phyloP scores from a whole-genome alignment of 2,329 filamentous ascomycete genomes.

The Pseudocercospora pini-densiflorae region DNA sequence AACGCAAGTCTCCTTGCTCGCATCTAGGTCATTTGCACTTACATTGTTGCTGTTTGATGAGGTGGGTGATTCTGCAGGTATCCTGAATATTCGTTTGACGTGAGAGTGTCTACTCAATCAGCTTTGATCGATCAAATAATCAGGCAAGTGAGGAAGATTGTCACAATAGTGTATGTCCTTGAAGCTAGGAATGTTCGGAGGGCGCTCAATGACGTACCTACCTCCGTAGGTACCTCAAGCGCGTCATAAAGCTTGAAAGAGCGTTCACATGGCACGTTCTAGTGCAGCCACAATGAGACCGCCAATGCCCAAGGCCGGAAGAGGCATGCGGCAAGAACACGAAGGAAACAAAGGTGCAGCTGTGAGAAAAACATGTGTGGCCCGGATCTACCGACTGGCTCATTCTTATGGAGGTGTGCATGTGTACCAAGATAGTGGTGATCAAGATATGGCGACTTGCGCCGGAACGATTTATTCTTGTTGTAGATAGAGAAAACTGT shows the following conservation, averaged over 20 bases:
- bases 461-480: not conserved
- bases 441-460: not conserved
- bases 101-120: not conserved
- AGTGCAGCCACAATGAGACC: not conserved
- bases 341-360: not conserved
- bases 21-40: not conserved
- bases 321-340: not conserved
- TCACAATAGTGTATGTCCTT: not conserved
- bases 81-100: not conserved
- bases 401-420: not conserved
- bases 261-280: constrained; percentile 5
- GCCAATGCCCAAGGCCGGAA: not conserved
- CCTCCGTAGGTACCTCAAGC: not conserved
- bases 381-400: not conserved
- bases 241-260: constrained; percentile 13
- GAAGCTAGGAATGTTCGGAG: constrained; percentile 4
- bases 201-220: not conserved
- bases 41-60: not conserved
- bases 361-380: not conserved
- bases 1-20: constrained; percentile 4
- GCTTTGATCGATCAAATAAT: not conserved
- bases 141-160: not conserved
- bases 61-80: not conserved
- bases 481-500: not conserved
- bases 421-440: not conserved